phyloP scores from a whole-genome alignment of 2,329 filamentous ascomycete species.

The Huntiella abstrusa region DNA sequence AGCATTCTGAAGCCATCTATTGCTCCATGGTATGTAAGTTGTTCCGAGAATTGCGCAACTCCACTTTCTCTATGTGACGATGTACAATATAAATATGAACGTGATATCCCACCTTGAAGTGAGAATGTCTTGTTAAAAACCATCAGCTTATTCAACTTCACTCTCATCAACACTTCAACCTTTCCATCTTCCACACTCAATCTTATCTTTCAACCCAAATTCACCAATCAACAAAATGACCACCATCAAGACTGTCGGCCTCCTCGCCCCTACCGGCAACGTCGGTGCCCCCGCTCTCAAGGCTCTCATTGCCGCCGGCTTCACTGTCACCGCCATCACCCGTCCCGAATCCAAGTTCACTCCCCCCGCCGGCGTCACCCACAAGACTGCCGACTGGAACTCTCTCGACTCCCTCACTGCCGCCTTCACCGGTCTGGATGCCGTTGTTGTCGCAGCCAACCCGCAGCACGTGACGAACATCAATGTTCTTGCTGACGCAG shows the following conservation, averaged over 20 bases:
- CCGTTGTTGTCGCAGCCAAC: constrained; percentile 24
- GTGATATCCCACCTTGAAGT: too few species aligned
- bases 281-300: constrained; percentile 22
- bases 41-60: background rate
- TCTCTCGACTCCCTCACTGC: constrained; percentile 28
- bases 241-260: constrained; percentile 20
- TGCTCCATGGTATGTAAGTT: background rate
- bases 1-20: background rate
- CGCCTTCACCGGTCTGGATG: constrained; percentile 37
- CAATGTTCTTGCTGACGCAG: constrained; percentile 34
- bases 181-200: background rate
- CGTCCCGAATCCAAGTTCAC: constrained; percentile 24
- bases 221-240: constrained; percentile 7
- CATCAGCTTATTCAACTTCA: background rate
- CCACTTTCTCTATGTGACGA: too few species aligned
- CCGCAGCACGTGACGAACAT: constrained; percentile 22
- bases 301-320: constrained; percentile 20
- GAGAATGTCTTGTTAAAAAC: background rate
- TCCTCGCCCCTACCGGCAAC: constrained; percentile 23
- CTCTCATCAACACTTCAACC: background rate
- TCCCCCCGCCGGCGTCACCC: constrained; percentile 21
- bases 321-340: constrained; percentile 36
- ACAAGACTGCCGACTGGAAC: constrained; percentile 29
- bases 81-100: too few species aligned
- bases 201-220: background rate